Evolutionary conservation across 805 yeast genomes (phyloP).

Genomic region (Ogataea pignaliae): DNA sequence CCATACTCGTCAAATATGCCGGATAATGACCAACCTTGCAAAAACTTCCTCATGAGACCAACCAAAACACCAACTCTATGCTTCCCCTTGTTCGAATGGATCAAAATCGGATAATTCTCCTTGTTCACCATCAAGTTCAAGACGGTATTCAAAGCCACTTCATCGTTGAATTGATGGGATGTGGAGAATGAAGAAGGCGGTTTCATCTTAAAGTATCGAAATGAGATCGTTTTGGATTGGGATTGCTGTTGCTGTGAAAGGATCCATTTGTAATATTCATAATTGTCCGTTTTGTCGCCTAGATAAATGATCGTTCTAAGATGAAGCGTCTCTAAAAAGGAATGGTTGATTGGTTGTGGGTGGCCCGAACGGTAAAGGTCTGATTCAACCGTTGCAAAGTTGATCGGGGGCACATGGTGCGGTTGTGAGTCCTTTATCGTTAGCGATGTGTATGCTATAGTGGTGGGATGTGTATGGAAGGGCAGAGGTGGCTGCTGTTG

Average conservation of each 20-base stretch:
- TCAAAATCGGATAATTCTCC: constrained; percentile 78
- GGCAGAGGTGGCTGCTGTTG: neutral
- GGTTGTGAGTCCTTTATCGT: constrained; percentile 29
- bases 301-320: constrained; percentile 77
- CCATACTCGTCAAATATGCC: constrained; percentile 93
- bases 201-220: constrained; percentile 57
- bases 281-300: constrained; percentile 69
- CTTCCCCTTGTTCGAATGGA: constrained; percentile 96
- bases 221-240: constrained; percentile 44
- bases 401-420: constrained; percentile 79
- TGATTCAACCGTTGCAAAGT: constrained; percentile 84
- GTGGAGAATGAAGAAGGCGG: constrained; percentile 47
- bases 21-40: constrained; percentile 91
- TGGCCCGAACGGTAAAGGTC: constrained; percentile 89
- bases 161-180: constrained; percentile 58
- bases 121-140: constrained; percentile 52
- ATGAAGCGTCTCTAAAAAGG: constrained; percentile 66
- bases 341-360: constrained; percentile 82
- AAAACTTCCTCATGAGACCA: constrained; percentile 79
- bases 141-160: constrained; percentile 52
- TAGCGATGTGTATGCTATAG: constrained; percentile 28
- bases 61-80: constrained; percentile 91
- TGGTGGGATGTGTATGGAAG: neutral
- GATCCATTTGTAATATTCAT: constrained; percentile 70
- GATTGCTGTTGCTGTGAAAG: constrained; percentile 11